Conservation (phyloP, 148 eudicot genomes). For the Oxyria digyna region DNA sequence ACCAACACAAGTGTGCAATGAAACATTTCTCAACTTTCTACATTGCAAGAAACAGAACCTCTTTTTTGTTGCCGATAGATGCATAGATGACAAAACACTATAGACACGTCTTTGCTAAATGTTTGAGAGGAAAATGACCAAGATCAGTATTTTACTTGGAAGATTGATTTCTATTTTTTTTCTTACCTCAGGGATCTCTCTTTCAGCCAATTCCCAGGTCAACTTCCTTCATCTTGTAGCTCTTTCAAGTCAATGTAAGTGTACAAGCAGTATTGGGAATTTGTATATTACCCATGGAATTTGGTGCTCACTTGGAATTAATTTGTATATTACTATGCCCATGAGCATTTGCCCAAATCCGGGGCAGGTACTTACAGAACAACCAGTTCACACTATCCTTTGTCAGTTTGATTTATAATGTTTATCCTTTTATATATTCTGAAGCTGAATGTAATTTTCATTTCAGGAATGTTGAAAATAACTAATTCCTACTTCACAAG, state of each 20-base stretch:
- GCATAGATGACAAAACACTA: background rate
- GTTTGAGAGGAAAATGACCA: background rate
- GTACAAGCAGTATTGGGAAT: background rate
- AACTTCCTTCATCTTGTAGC: conserved; percentile 53
- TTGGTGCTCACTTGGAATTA: no score
- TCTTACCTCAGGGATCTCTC: conserved; percentile 58
- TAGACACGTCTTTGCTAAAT: background rate
- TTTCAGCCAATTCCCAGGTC: conserved; percentile 50
- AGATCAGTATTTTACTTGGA: background rate
- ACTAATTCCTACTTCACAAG: no score
- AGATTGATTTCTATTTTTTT: background rate
- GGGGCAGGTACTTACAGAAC: conserved; percentile 74
- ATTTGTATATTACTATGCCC: no score
- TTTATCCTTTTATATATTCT: background rate
- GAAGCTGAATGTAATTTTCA: background rate
- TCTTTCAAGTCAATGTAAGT: conserved; percentile 60
- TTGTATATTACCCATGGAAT: background rate
- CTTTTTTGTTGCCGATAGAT: background rate
- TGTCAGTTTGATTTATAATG: background rate
- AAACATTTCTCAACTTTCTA: no score
- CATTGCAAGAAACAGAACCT: background rate
- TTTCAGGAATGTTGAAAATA: conserved; percentile 5
- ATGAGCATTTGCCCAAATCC: background rate
- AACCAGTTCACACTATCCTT: conserved; percentile 68
- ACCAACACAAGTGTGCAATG: no score